Percentiles rank a stretch among this genome's conserved stretches.
Conservation (phyloP, 106 monocot genomes). For the Cymbidium sinense region DNA sequence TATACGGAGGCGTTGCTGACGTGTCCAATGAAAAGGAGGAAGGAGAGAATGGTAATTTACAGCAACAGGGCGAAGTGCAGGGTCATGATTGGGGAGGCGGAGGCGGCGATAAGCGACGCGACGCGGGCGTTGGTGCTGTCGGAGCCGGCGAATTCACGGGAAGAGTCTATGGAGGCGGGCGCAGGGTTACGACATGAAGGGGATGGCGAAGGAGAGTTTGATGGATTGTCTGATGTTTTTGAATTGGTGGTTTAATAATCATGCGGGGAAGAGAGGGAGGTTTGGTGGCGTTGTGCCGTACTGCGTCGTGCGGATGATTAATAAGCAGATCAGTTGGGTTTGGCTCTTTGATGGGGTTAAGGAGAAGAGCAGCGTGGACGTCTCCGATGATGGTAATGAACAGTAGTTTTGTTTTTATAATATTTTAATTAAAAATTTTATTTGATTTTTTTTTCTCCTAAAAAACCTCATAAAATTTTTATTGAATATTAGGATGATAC, state of each 20-base stretch:
- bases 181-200: constrained; percentile 73
- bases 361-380: background rate
- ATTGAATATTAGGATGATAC: too few relatives aligned
- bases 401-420: too few relatives aligned
- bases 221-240: constrained; percentile 54
- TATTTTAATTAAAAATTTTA: too few relatives aligned
- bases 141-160: constrained; percentile 28
- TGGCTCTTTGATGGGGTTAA: constrained; percentile 26
- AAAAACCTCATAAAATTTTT: too few relatives aligned
- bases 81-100: constrained; percentile 30
- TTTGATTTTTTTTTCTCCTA: too few relatives aligned
- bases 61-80: constrained; percentile 65
- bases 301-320: constrained; percentile 51
- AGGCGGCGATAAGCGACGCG: constrained; percentile 49
- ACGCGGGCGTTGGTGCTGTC: constrained; percentile 53
- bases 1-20: constrained; percentile 40
- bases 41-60: constrained; percentile 39
- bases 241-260: constrained; percentile 6
- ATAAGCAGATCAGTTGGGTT: constrained; percentile 47
- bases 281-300: constrained; percentile 33
- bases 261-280: background rate
- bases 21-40: constrained; percentile 33
- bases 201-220: constrained; percentile 76
- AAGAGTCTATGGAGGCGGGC: constrained; percentile 68
- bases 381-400: too few relatives aligned